Evolutionary conservation across 192 early-diverging fungal genomes (phyloP), one percentile per base, ranked within the genome.

Genomic region (Obelidium mucronatum): DNA sequence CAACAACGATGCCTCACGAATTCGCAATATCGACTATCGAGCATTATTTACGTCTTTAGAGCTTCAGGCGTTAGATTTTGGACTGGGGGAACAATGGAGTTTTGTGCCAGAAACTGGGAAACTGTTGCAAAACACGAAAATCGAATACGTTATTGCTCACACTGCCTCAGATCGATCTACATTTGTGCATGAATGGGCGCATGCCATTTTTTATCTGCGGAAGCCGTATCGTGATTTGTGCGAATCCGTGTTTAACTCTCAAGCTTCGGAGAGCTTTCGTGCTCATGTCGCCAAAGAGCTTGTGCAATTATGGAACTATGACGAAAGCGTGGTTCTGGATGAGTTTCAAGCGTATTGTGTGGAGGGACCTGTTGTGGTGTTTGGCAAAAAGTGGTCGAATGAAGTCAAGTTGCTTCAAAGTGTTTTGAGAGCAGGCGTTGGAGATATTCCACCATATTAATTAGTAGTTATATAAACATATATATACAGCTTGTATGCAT

Each of bases 301-400:
- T 22, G 42, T 24, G 5, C 66, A 30, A 11, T 34, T 85, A 76
- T 70, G 85, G 60, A 78, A 80, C 26, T 89, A 89, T 78, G 31
- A 54, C 36, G 53, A 61, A 17, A 66, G 72, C 13, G 83, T 80
- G 2, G 71, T 66, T 51, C 54, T 83, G 39, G 87, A 89, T 62
- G 87, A 89, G 67, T 89, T 87, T 70, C 87, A 89, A 48, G 87
- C 87, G 1, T 89, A 86, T 61, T 62, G 83, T 40, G 75, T 82
- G 6, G 87, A 89, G 76, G 78, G 70, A 15, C 80, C 85, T 4
- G 36, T 24, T 22, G 81, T 80, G 35, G 72, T 74, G 56, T 89
- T 89, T 75, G 87, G 87, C 22, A 83, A 85, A 66, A 80, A 76
- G 70, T 86, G 75, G 64, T 65, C 22, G 0, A 35, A 44, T 31